Conservation (phyloP, 306 rosid species). For the Rubus idaeus region DNA sequence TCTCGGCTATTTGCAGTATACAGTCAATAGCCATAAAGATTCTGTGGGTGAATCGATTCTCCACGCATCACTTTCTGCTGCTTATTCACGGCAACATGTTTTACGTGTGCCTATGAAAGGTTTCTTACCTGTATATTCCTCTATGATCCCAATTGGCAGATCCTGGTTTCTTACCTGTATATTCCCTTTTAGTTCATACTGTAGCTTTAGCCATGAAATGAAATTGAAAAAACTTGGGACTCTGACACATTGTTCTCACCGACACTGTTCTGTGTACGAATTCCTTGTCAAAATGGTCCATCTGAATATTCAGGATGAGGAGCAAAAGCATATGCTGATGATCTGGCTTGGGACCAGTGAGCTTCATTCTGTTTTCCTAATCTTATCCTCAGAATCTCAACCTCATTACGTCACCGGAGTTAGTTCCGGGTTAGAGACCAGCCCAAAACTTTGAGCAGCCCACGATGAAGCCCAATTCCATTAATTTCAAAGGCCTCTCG, state of each 20-base stretch:
- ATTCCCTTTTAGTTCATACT: neutral
- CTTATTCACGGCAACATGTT: no score
- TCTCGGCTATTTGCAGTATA: neutral
- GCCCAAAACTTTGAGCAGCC: neutral
- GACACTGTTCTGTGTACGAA: neutral
- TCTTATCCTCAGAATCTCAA: slow-evolving; percentile 1
- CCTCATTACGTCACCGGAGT: neutral
- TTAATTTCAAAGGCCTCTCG: neutral
- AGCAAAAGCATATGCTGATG: neutral
- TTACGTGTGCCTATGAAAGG: no score
- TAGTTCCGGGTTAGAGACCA: neutral
- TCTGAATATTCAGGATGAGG: neutral
- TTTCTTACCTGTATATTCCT: neutral
- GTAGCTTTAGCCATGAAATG: neutral
- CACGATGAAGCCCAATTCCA: neutral
- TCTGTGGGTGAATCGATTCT: no score
- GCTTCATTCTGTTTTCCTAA: neutral
- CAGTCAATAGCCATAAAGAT: no score
- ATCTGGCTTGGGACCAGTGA: slow-evolving; percentile 1
- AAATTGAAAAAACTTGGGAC: no score
- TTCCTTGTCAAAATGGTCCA: no score
- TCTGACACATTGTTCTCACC: neutral
- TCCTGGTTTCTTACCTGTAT: no score
- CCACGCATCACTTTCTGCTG: no score
- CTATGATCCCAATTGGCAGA: neutral